Base-by-base conservation (phyloP, 2,329 filamentous ascomycete genomes). In the Aureobasidium sp. region DNA sequence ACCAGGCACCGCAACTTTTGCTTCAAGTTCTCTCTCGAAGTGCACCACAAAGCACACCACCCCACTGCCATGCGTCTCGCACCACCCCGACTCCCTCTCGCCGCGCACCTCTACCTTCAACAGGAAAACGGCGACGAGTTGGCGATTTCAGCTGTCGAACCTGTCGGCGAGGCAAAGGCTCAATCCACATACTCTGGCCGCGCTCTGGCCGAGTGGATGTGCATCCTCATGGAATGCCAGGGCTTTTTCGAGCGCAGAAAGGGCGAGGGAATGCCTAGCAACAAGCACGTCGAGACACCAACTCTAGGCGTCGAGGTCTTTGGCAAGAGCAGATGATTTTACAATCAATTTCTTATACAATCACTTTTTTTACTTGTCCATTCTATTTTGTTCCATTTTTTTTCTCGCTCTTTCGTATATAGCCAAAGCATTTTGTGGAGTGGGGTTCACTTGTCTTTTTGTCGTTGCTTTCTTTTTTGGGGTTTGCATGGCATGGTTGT, bases 181-280 rank as follows among this genome's bases (percentile, higher is more conserved):
- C 73, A 73, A 5, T 82, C 82, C 64, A 81, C 80, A 63, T 87
- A 93, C 71, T 79, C 83, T 3, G 90, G 90, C 1, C 81, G 88
- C 22, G 87, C 90, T 0, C 78, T 94, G 48, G 89, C 89, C 0
- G 90, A 94, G 73, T 94, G 90, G 90, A 80, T 81, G 22, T 77
- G 89, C 20, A 83, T 93, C 22, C 84, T 91, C 17, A 83, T 84
- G 62, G 90, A 94, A 72, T 90, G 86, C 76, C 90, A 92, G 74
- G 89, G 85, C 69, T 94, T 93, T 73, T 84, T 91, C 36, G 89
- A 93, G 63, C 80, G 89, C 49, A 82, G 90, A 61, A 85, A 86
- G 57, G 84, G 85, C 51, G 90, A 94, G 71, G 89, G 89, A 48
- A 83, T 91, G 11, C 80, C 83, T 2, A 78, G 78, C 0, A 82